Percentiles rank a stretch among this genome's conserved stretches.
phyloP scores from a whole-genome alignment of 805 yeast species.

The Kazachstania africana region DNA sequence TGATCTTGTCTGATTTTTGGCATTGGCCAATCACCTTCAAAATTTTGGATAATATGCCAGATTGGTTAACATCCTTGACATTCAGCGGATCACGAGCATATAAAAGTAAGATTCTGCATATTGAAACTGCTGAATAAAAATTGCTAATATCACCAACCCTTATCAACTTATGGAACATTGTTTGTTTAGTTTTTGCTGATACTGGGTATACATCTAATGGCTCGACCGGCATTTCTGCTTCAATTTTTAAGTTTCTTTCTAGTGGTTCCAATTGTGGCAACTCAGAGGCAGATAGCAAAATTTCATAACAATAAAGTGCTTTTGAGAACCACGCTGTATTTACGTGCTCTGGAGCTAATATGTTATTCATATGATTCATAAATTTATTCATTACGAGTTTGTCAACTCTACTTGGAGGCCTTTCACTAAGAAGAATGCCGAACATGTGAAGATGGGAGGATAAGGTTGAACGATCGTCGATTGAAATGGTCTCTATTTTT shows the following conservation, averaged over 20 bases:
- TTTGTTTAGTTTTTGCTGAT: slow-evolving; percentile 13
- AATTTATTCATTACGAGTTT: slow-evolving; percentile 28
- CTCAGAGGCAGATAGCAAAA: slow-evolving; percentile 38
- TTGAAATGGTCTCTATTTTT: slow-evolving; percentile 29
- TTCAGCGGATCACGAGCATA: slow-evolving; percentile 35
- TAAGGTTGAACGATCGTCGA: slow-evolving; percentile 20
- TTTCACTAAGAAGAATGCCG: slow-evolving; percentile 32
- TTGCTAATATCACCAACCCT: slow-evolving; percentile 30
- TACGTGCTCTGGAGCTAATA: slow-evolving; percentile 28
- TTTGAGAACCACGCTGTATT: slow-evolving; percentile 48
- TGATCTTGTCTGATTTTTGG: slow-evolving; percentile 29
- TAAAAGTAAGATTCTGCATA: slow-evolving; percentile 44
- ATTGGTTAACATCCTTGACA: slow-evolving; percentile 32
- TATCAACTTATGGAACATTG: slow-evolving; percentile 35
- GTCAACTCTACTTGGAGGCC: slow-evolving; percentile 27
- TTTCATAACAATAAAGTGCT: slow-evolving; percentile 44
- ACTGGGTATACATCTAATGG: slow-evolving; percentile 16
- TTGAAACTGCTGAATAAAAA: slow-evolving; percentile 38
- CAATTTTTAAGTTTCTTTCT: slow-evolving; percentile 11
- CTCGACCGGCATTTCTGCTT: background rate
- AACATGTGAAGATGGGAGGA: slow-evolving; percentile 34
- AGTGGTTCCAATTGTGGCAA: slow-evolving; percentile 36
- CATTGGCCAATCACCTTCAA: slow-evolving; percentile 31
- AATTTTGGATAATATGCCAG: slow-evolving; percentile 38
- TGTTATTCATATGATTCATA: slow-evolving; percentile 26